A percentile compares a stretch with the other conserved stretches of the same genome.
phyloP scores from a whole-genome alignment of 345 rosid genomes.

The Salix caprea region DNA sequence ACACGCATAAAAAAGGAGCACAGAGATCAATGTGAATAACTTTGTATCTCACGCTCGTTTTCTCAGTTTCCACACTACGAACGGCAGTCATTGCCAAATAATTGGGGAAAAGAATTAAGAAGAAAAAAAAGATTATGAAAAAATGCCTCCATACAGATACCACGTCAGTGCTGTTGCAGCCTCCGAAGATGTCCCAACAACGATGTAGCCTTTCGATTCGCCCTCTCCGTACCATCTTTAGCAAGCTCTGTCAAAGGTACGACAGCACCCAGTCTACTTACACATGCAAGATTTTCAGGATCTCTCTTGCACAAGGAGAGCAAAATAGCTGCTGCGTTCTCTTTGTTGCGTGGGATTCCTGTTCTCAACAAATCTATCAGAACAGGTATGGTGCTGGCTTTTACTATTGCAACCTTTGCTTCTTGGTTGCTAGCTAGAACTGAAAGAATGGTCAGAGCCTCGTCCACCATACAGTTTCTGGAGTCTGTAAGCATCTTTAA shows the following conservation, averaged over 20 bases:
- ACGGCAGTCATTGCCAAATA: conserved; percentile 29
- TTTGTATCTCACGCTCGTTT: conserved; percentile 36
- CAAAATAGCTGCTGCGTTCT: conserved; percentile 80
- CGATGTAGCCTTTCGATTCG: conserved; percentile 69
- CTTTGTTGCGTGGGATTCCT: conserved; percentile 66
- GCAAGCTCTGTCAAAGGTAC: conserved; percentile 78
- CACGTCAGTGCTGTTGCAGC: conserved; percentile 34
- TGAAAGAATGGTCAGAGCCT: conserved; percentile 74
- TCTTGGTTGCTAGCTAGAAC: conserved; percentile 72
- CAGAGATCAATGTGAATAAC: conserved; percentile 25
- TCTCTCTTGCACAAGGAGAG: conserved; percentile 87
- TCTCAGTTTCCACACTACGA: conserved; percentile 18
- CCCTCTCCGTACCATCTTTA: conserved; percentile 83
- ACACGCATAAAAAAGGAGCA: conserved; percentile 29
- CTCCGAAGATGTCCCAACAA: conserved; percentile 70
- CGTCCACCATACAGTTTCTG: conserved; percentile 65
- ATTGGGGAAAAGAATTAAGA: conserved; percentile 13
- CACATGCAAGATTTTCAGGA: conserved; percentile 47
- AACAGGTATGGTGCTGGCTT: conserved; percentile 55
- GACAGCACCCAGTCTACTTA: conserved; percentile 79
- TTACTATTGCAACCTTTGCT: conserved; percentile 63
- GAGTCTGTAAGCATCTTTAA: conserved; percentile 62
- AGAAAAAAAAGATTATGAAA: conserved; percentile 1
- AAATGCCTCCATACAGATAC: conserved; percentile 11
- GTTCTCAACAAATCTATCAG: conserved; percentile 59